These are phyloP conservation scores for Penicillium thymicola DNA, from an alignment of 2,329 filamentous ascomycete genomes.

Conservation along the genomic window DNA sequence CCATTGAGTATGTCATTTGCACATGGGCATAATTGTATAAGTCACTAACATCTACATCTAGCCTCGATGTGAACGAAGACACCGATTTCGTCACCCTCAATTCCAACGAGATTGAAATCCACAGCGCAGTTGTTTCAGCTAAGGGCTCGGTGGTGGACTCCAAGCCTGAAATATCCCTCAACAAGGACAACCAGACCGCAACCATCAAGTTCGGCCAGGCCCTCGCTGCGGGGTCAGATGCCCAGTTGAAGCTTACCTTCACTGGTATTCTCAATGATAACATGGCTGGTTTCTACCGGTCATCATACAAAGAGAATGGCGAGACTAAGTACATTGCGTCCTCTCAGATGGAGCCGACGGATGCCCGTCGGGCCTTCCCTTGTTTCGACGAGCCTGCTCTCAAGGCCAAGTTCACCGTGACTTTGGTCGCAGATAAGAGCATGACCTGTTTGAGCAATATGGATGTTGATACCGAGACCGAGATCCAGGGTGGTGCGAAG, in stretches of 20 bases:
- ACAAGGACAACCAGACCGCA: conserved; percentile 76
- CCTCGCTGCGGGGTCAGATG: conserved; percentile 71
- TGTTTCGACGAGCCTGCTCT: conserved; percentile 95
- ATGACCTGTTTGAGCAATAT: conserved; percentile 95
- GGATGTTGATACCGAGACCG: conserved; percentile 79
- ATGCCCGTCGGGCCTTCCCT: conserved; percentile 87
- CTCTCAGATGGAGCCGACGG: conserved; percentile 94
- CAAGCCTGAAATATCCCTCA: conserved; percentile 66
- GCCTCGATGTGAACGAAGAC: conserved; percentile 78
- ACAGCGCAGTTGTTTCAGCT: conserved; percentile 65
- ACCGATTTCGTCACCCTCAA: conserved; percentile 84
- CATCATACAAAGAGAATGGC: conserved; percentile 86
- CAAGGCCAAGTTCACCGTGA: conserved; percentile 90
- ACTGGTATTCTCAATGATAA: conserved; percentile 81
- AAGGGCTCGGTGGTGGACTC: conserved; percentile 55
- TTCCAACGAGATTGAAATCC: conserved; percentile 80
- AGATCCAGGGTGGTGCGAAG: conserved; percentile 66
- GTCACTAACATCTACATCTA: conserved; percentile 27
- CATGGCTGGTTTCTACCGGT: conserved; percentile 97
- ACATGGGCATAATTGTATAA: background rate
- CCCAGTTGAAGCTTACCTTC: conserved; percentile 73
- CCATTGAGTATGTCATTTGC: conserved; percentile 64
- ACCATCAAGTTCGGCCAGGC: conserved; percentile 74
- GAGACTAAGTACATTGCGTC: conserved; percentile 79
- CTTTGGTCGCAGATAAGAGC: conserved; percentile 83